Conservation (phyloP, 139 green algal species). For the Haematococcus sp. region DNA sequence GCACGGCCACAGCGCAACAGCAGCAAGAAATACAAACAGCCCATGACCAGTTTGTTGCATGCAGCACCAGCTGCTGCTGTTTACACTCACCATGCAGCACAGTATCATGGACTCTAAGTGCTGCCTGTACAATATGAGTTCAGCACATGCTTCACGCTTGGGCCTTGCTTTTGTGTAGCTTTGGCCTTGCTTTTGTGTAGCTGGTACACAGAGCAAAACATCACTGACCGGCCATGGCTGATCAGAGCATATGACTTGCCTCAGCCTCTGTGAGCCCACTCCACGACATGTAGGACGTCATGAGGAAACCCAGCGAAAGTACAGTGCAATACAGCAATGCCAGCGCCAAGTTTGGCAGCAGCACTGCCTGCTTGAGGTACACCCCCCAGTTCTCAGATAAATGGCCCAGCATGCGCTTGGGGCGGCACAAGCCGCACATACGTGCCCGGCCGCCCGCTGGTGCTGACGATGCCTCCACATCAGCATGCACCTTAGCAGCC, state of each 20-base stretch:
- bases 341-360: conserved; percentile 65
- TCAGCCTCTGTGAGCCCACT: conserved; percentile 58
- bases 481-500: neutral
- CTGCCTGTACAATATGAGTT: too few species aligned
- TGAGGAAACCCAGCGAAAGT: conserved; percentile 53
- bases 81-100: too few species aligned
- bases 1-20: neutral
- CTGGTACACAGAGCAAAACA: too few species aligned
- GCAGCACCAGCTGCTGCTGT: neutral
- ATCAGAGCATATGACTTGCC: too few species aligned
- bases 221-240: too few species aligned
- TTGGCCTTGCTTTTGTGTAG: too few species aligned
- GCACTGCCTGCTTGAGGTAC: conserved; percentile 59
- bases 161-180: too few species aligned
- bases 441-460: neutral
- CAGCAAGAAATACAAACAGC: too few species aligned
- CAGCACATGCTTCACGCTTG: too few species aligned
- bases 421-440: neutral
- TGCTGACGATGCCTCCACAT: neutral
- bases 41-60: neutral
- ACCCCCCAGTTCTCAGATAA: conserved; percentile 31
- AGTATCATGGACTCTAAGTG: too few species aligned
- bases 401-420: neutral
- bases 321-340: conserved; percentile 76
- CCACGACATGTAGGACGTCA: conserved; percentile 68